Evolutionary conservation across 2,329 filamentous ascomycete genomes (phyloP), one percentile per base, ranked within the genome.

Genomic region (Aphanocladium album): DNA sequence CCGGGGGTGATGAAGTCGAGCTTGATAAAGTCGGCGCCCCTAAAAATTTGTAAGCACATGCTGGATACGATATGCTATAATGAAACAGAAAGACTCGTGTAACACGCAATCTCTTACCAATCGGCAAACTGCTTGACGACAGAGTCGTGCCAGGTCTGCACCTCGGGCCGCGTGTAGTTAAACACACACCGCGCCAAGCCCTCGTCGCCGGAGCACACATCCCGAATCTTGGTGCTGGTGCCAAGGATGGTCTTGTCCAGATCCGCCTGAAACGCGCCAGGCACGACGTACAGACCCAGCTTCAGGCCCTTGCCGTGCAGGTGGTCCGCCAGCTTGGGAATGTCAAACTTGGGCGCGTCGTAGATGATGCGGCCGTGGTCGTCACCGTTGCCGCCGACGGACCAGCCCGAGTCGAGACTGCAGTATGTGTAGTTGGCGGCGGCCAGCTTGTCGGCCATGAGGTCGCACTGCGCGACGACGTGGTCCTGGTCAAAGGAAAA

Each of bases 381-480:
- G 49, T 66, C 64, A 16, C 64, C 64, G 51, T 65, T 62, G 25
- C 35, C 56, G 45, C 63, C 64, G 45, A 64, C 64, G n/a, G 64
- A 66, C 63, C 64, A 66, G 30, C 64, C 64, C 21, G 64, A 65
- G 54, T 66, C 64, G 30, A 66, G 50, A 35, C 64, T 64, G 62
- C 63, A 66, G 54, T 62, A 62, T 6, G 59, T 63, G 55, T 66
- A 65, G 25, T 60, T 61, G 35, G 33, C 57, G 4, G 37, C 46
- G 45, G 9, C 21, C 35, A 59, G 52, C 52, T 51, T 39, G 12
- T n/a, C 30, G 21, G 61, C 63, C 25, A 66, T 43, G 23, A 49
- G 43, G 39, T 66, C 62, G 53, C 64, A 66, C 56, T 65, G 63
- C 23, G 60, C 47, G 23, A 57, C 60, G 57, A 66, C 63, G 46